A percentile compares a stretch with the other conserved stretches of the same genome.
Evolutionary conservation across 225 moss, liverwort and hornwort species (phyloP).

Genomic region (Physcomitrium patens): DNA sequence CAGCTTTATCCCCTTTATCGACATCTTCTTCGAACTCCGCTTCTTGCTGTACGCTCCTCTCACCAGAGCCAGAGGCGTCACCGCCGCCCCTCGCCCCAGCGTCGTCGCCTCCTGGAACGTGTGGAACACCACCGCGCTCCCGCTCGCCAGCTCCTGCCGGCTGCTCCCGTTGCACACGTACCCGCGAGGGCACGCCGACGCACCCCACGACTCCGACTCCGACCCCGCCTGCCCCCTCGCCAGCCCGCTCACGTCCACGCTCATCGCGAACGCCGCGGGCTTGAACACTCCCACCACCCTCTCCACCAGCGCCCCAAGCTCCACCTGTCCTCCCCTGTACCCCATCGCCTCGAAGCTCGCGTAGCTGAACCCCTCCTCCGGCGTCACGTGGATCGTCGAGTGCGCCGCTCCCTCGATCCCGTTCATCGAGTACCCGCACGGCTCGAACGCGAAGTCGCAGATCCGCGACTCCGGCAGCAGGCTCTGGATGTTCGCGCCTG

Average conservation of each 20-base stretch:
- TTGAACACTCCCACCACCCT: slow-evolving; percentile 49
- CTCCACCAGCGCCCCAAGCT: slow-evolving; percentile 41
- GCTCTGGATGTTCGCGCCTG: slow-evolving; percentile 51
- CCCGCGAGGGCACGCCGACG: slow-evolving; percentile 51
- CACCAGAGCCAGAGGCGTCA: slow-evolving; percentile 35
- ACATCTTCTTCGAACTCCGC: slow-evolving; percentile 46
- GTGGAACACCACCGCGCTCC: slow-evolving; percentile 73
- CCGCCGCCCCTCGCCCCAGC: neutral
- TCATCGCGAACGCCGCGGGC: slow-evolving; percentile 57
- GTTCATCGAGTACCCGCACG: slow-evolving; percentile 77
- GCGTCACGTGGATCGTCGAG: slow-evolving; percentile 74
- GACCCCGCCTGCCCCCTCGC: slow-evolving; percentile 27
- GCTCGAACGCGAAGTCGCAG: slow-evolving; percentile 69
- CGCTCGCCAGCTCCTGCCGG: slow-evolving; percentile 71
- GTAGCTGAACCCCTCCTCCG: slow-evolving; percentile 65
- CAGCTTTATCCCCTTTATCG: slow-evolving; percentile 37
- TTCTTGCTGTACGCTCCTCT: slow-evolving; percentile 33
- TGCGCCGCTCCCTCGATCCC: slow-evolving; percentile 57
- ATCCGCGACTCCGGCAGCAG: slow-evolving; percentile 70
- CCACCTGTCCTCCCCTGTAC: slow-evolving; percentile 50
- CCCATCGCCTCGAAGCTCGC: slow-evolving; percentile 83
- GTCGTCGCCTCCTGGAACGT: slow-evolving; percentile 58
- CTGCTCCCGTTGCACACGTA: slow-evolving; percentile 79
- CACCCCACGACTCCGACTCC: slow-evolving; percentile 48
- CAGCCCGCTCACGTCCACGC: slow-evolving; percentile 33